Conservation (phyloP, 768 basidiomycete genomes). For the Sarcodon sp. region DNA sequence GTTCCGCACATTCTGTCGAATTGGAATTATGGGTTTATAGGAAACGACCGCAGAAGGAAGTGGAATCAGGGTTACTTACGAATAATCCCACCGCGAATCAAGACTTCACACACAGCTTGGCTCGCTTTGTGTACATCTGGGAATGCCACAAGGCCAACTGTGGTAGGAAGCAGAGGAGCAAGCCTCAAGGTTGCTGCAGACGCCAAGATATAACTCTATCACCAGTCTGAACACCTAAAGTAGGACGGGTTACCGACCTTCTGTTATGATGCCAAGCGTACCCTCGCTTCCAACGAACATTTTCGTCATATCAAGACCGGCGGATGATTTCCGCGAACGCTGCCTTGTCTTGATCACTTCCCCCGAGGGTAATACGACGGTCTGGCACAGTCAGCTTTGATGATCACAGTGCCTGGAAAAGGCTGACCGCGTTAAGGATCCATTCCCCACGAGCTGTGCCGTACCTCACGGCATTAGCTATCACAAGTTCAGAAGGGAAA, state of each 20-base stretch:
- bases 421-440: conserved; percentile 67
- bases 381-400: conserved; percentile 26
- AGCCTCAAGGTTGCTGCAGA: conserved; percentile 65
- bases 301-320: conserved; percentile 81
- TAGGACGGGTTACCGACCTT: conserved; percentile 28
- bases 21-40: conserved; percentile 15
- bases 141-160: conserved; percentile 85
- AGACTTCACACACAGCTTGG: conserved; percentile 69
- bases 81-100: conserved; percentile 18
- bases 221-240: not conserved
- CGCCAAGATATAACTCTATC: not conserved
- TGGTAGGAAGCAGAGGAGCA: conserved; percentile 68
- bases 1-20: conserved; percentile 72
- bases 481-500: not conserved
- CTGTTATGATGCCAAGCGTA: conserved; percentile 82
- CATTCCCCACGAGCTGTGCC: conserved; percentile 84
- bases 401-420: not conserved
- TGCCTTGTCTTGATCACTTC: conserved; percentile 80
- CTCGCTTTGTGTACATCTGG: conserved; percentile 68
- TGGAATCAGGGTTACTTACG: conserved; percentile 4
- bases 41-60: conserved; percentile 21
- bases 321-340: conserved; percentile 71
- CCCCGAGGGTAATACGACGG: conserved; percentile 74
- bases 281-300: conserved; percentile 87
- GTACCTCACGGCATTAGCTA: conserved; percentile 62